Base-by-base conservation (phyloP, 768 basidiomycete genomes). In the Kwoniella heveanensis region DNA sequence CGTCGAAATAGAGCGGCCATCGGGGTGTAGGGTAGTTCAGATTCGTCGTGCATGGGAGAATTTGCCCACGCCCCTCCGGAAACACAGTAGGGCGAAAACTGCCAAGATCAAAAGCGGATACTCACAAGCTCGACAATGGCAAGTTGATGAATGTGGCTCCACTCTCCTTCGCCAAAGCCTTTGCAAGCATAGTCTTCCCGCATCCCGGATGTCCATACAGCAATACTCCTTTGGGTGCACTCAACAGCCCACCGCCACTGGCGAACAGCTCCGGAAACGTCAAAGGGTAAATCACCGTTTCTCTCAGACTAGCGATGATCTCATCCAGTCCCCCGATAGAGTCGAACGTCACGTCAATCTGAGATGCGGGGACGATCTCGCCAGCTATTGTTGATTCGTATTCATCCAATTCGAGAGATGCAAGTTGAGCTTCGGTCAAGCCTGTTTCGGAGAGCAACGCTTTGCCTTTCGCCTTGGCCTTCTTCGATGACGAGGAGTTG, bases 171-270 rank as follows among this genome's bases (percentile, higher is more conserved):
- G 96, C 96, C 8, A 99, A 85, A 1, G 95, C 95, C 78, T 95
- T 95, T 1, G 96, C 96, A n/a, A 99, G 85, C 92, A 99, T 94
- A 1, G 96, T 98, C 83, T 99, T 99, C 25, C 96, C 96, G 69
- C 96, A 99, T 6, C 96, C 95, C 21, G 96, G 96, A 46, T 94
- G 96, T 0, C 96, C 96, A 71, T 91, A 95, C 21, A 99, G 85
- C 19, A 98, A 84, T 9, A 97, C 95, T 13, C 96, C 96, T 78
- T 97, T 97, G 0, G 96, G 96, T 4, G 96, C 91, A 5, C 87
- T 86, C 64, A 96, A 86, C 22, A 98, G 85, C 22, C 77, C 72
- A 56, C 68, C 71, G 15, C 88, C 85, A 0, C 92, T 90, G 0
- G 90, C 19, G 84, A 97, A 97, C 60, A 98, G 85, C 62, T 88